Evolutionary conservation across 768 basidiomycete genomes (phyloP), one percentile per base, ranked within the genome.

Genomic region (Tylopilus rubrobrunneus): DNA sequence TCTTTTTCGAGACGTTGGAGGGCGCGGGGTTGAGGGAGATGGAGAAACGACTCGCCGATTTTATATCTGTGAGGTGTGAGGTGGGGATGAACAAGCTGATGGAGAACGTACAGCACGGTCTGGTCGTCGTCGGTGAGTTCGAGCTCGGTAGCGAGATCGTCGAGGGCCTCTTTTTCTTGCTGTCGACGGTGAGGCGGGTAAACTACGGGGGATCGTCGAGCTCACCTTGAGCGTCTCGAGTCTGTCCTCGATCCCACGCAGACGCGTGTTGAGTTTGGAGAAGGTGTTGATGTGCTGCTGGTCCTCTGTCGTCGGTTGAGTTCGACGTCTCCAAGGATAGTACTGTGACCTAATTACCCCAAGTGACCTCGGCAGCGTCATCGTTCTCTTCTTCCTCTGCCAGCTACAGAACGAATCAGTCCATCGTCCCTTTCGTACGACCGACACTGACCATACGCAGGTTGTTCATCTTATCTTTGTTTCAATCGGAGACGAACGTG

Each of bases 111-210:
- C 89, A 93, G 64, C 5, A 97, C 84, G 1, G 76, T 76, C 52
- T 89, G 80, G 53, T 90, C 87, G 61, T 95, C 92, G 56, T 96
- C 92, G 1, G 86, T 84, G 10, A 98, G 82, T 65, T 96, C 93
- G 23, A 98, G 80, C 63, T 97, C 95, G 43, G 81, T 88, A 2
- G 83, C 73, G 29, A 97, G 79, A 67, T 98, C 95, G 55, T 96
- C 92, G 14, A 96, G 81, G 3, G 92, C 88, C 62, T 97, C 95
- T 72, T 95, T 95, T 73, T 96, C 93, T 80, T 89, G 85, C 93
- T 98, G 65, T 14, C 37, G 33, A 4, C 5, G 40, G 9, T 2
- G 19, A 4, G 4, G 9, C 9, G 9, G n/a, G 40, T 1, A 8
- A 4, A 5, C 29, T 29, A 29, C 8, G 8, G 29, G 4, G 29